These are phyloP conservation scores for Fomitiporia mediterranea DNA, from an alignment of 1,284 basidiomycete species.

Conservation along the genomic window DNA sequence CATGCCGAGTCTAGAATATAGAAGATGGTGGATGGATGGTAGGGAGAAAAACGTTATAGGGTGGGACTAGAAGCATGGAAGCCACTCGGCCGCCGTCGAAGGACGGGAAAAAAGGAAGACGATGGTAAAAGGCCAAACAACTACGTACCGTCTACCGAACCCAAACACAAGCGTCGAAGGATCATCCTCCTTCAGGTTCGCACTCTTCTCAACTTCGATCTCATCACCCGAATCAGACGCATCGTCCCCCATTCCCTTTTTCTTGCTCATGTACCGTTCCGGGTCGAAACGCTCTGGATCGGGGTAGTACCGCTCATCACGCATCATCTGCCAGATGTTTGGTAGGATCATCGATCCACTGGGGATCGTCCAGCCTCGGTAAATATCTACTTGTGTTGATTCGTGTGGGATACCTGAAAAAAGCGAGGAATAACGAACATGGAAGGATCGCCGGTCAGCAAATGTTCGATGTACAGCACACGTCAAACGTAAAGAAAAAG, in stretches of 20 bases:
- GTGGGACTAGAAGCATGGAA: neutral
- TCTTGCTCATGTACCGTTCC: conserved; percentile 13
- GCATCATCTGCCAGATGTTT: conserved; percentile 22
- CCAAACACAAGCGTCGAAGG: conserved; percentile 12
- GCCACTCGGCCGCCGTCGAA: too few species aligned
- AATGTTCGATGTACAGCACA: neutral
- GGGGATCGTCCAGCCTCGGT: conserved; percentile 16
- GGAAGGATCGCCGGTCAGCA: neutral
- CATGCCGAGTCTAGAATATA: neutral
- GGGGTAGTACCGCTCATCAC: conserved; percentile 21
- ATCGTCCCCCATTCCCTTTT: neutral
- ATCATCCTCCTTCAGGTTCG: conserved; percentile 7
- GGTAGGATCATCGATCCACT: conserved; percentile 16
- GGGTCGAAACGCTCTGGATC: conserved; percentile 21
- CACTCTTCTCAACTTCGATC: neutral
- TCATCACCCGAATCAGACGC: conserved; percentile 1
- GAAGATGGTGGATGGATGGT: neutral
- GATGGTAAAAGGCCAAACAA: neutral
- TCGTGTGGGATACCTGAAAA: conserved; percentile 15
- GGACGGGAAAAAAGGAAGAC: neutral
- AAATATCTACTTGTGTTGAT: conserved; percentile 6
- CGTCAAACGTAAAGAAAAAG: neutral
- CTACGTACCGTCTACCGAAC: conserved; percentile 15
- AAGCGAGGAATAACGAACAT: neutral
- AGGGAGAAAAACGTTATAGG: neutral